Base-by-base conservation (phyloP, 164 flowering plant genomes). In the Paratinospora sagittata region DNA sequence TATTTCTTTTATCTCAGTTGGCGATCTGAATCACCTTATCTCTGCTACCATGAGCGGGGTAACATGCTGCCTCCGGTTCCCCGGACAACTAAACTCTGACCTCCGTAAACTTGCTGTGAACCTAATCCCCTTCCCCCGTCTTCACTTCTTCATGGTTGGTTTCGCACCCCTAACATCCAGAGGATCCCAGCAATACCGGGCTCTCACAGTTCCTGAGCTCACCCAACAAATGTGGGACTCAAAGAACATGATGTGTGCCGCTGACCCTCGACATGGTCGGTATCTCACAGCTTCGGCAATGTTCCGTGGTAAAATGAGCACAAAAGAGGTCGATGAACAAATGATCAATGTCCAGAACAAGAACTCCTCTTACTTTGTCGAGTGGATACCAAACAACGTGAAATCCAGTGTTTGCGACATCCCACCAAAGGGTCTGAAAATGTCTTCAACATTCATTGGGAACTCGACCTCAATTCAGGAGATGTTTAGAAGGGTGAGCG, bases 171-270 rank as follows among this genome's bases (percentile, higher is more conserved):
- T 52, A 52, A 52, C 60, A 1, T 52, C 60, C 60, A 52, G 60
- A 52, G 60, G 60, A 17, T 52, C 60, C 60, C 60, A 52, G 60
- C 60, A 52, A 52, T 52, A 52, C 60, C 60, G 60, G 21, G 60
- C 60, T 52, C 60, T 52, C 21, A 52, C 60, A 2, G 60, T 52
- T 19, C 60, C 60, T n/a, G 60, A 52, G 21, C 60, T 52, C 60
- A 19, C 60, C 23, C 60, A 52, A n/a, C 60, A 52, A 52, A 52
- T 52, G 60, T 52, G 60, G 60, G 60, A 52, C 21, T 17, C 60
- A 17, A 52, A 52, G 60, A 52, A 52, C 60, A 52, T 52, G 60
- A 52, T 52, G 60, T 52, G 60, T n/a, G 60, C 60, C 8, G 60
- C 60, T 52, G 60, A 52, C 21, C 60, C 60, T n/a, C 60, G 60